phyloP scores from a whole-genome alignment of 345 rosid genomes.

The Euphorbia pulcherrima region DNA sequence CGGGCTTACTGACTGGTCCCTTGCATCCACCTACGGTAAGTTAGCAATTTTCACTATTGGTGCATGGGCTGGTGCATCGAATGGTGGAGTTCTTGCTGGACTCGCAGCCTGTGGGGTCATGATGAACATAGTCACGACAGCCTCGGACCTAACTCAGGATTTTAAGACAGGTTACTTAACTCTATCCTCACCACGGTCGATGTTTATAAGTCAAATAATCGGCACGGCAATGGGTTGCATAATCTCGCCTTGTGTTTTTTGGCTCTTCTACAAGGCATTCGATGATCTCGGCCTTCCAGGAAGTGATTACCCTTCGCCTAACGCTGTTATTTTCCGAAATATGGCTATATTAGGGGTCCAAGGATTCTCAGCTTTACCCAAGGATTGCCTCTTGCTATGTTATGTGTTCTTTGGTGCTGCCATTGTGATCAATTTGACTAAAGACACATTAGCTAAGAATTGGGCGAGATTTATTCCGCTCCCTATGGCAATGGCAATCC shows the following conservation, averaged over 20 bases:
- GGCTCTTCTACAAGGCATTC: conserved; percentile 45
- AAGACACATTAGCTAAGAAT: conserved; percentile 24
- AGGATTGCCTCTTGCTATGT: conserved; percentile 41
- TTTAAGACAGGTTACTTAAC: conserved; percentile 53
- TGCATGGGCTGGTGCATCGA: conserved; percentile 43
- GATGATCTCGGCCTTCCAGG: conserved; percentile 36
- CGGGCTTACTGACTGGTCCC: conserved; percentile 53
- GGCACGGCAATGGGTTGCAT: conserved; percentile 51
- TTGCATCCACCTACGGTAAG: conserved; percentile 52
- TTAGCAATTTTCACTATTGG: conserved; percentile 48
- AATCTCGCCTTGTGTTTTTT: conserved; percentile 45
- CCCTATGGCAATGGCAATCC: conserved; percentile 53
- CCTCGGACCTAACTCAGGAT: conserved; percentile 52
- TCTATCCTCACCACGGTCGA: conserved; percentile 41
- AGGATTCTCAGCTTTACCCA: conserved; percentile 51
- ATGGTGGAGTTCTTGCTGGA: conserved; percentile 49
- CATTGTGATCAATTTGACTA: conserved; percentile 30
- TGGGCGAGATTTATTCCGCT: conserved; percentile 42
- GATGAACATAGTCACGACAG: conserved; percentile 46
- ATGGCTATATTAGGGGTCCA: conserved; percentile 53
- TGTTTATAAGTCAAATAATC: conserved; percentile 55
- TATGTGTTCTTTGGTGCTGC: conserved; percentile 40
- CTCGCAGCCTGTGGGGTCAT: conserved; percentile 51
- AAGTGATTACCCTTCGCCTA: conserved; percentile 43
- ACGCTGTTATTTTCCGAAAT: conserved; percentile 42